Base-by-base conservation (phyloP, 176 grass and related monocot species). In the Zizania latifolia region DNA sequence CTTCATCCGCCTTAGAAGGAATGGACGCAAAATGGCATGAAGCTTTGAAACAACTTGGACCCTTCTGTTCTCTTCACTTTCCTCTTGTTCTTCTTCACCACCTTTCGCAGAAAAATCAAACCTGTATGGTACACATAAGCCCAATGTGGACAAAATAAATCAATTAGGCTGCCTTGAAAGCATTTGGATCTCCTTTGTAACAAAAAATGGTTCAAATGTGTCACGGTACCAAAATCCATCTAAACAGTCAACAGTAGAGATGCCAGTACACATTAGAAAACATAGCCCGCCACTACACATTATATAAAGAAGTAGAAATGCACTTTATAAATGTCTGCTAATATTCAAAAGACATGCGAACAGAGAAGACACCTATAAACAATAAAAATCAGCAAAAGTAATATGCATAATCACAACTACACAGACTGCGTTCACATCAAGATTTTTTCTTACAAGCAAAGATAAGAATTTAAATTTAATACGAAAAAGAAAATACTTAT, bases 1-100 rank as follows among this genome's bases (percentile, higher is more conserved):
- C 76, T 98, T 98, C 89, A 98, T 86, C 73, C 95, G 70, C 64
- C 95, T 87, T 82, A 98, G 68, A 82, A 98, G 95, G 72, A 98
- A 98, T 10, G 95, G 95, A 53, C 95, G 91, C 66, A 98, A 79
- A 81, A 98, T 98, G 48, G 77, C 66, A 89, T 98, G 95, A 65
- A 98, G 86, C 58, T 94, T 98, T 70, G 91, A 89, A 67, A 83
- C 58, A 83, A 98, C 89, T 75, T 90, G 84, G 4, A 98, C 83
- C 58, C 84, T 91, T 78, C 81, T 90, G 46, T 90, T 94, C 64
- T 98, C 94, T 62, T 94, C 86, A 80, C 54, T 86, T 77, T 90
- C 95, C 88, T 92, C 89, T 48, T 78, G 33, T 22, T 85, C 74
- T 39, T 57, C 76, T 68, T 99, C 95, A 62, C 38, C 67, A 66